Evolutionary conservation across 257 asterid genomes (phyloP), one percentile per base, ranked within the genome.

Genomic region (Solanum habrochaites): DNA sequence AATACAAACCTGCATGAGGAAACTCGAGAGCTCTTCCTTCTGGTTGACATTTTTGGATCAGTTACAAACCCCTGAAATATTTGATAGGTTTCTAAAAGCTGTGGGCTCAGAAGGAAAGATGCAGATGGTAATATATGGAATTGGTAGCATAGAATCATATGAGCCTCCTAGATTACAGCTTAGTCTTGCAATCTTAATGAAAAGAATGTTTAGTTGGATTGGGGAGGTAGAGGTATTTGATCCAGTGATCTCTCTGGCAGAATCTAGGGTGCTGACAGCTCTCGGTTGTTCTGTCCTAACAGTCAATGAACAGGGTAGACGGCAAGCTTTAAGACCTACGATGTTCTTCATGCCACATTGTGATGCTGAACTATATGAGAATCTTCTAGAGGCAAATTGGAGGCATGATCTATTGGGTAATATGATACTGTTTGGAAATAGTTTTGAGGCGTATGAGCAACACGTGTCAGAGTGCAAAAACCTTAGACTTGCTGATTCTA

Each of bases 331-430:
- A 40, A 89, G 86, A 67, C 99, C 98, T 11, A 96, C 95, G 5
- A 71, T 96, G 60, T 94, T 97, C 93, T 95, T 97, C 93, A 97
- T 96, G 99, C 99, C 99, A 23, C 99, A 96, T 77, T 94, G 98
- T 35, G 97, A 94, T 87, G 96, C 94, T 25, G 95, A 88, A 86
- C 73, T 97, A 86, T 97, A 96, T 9, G 93, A 95, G 73, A 95
- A 95, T 91, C 92, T 97, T 37, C 69, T 97, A 89, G 92, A 90
- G 87, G 94, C 93, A 4, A 97, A 97, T 74, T 95, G 98, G 99
- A 90, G 84, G 37, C 82, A 78, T 1, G 92, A 90, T 82, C 87
- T 73, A 23, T 73, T 96, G 93, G 83, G 78, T 62, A 89, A 87
- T 45, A 35, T 94, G 67, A 32, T 87, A 35, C 69, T 95, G 83